Evolutionary conservation across 2,329 filamentous ascomycete species (phyloP).

Genomic region (Paecilomyces dactylethromorphus): DNA sequence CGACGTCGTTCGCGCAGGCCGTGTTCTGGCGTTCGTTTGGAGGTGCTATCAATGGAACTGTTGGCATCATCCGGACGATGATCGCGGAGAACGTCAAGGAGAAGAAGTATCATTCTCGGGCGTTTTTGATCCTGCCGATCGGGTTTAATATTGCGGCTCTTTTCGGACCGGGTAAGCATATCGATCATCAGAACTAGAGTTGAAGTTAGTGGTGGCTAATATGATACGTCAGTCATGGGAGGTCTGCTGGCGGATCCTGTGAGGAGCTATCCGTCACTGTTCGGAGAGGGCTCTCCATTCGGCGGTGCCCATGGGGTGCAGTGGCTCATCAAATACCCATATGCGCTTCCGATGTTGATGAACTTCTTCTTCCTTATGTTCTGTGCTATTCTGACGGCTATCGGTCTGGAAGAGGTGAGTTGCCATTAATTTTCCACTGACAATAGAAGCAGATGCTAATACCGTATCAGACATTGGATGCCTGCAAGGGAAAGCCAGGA

Average conservation of each 20-base stretch:
- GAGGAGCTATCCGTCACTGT: slow-evolving; percentile 55
- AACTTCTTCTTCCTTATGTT: slow-evolving; percentile 54
- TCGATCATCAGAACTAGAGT: neutral
- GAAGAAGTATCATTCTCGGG: slow-evolving; percentile 54
- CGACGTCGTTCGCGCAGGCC: slow-evolving; percentile 55
- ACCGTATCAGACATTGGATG: slow-evolving; percentile 38
- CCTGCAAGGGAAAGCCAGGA: slow-evolving; percentile 42
- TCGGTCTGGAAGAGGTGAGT: slow-evolving; percentile 58
- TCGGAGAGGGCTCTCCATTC: slow-evolving; percentile 53
- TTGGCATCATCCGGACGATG: slow-evolving; percentile 53
- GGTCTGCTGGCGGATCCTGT: slow-evolving; percentile 63
- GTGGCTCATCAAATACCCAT: slow-evolving; percentile 60
- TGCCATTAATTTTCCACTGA: neutral
- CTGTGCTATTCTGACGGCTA: slow-evolving; percentile 50
- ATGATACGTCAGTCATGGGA: slow-evolving; percentile 44
- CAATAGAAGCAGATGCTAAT: slow-evolving; percentile 4
- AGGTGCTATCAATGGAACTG: slow-evolving; percentile 64
- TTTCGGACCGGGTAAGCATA: slow-evolving; percentile 37
- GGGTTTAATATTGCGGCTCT: slow-evolving; percentile 61
- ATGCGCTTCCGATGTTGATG: slow-evolving; percentile 62
- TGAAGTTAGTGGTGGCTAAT: neutral
- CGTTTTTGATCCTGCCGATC: slow-evolving; percentile 56
- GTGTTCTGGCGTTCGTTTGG: slow-evolving; percentile 62
- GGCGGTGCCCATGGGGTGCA: slow-evolving; percentile 50
- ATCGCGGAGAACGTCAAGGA: slow-evolving; percentile 65